phyloP scores from a whole-genome alignment of 1,284 basidiomycete species.

The Apiotrichum porosum region DNA sequence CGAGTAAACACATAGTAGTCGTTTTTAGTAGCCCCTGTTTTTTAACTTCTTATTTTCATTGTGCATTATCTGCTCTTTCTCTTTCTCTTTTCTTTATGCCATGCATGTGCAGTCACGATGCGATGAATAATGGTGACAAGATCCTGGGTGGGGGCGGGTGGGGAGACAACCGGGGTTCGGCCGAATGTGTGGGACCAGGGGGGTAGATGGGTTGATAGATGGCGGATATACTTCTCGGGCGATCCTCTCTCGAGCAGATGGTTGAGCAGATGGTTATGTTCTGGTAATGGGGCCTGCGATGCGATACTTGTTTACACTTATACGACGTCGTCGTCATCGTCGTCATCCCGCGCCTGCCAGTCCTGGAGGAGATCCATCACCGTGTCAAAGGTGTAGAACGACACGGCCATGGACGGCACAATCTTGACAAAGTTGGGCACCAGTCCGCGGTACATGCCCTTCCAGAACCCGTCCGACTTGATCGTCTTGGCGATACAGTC shows the following conservation, averaged over 20 bases:
- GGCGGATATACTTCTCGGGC: too few relatives aligned
- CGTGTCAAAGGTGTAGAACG: slow-evolving; percentile 52
- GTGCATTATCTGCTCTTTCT: too few relatives aligned
- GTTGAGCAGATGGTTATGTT: too few relatives aligned
- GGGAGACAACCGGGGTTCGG: too few relatives aligned
- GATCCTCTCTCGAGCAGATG: too few relatives aligned
- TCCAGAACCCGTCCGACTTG: slow-evolving; percentile 62
- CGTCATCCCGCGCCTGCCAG: slow-evolving; percentile 4
- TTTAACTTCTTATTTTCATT: too few relatives aligned
- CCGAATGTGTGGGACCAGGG: too few relatives aligned
- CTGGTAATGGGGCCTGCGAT: neutral
- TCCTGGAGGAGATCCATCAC: slow-evolving; percentile 40
- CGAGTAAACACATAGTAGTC: too few relatives aligned
- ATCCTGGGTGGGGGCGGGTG: too few relatives aligned
- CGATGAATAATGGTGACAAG: slow-evolving; percentile 1
- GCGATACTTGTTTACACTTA: neutral
- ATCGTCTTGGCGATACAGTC: slow-evolving; percentile 70
- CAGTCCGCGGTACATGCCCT: slow-evolving; percentile 61
- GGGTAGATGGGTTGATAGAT: too few relatives aligned
- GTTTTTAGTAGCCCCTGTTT: too few relatives aligned
- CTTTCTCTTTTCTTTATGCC: neutral
- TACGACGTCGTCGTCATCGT: slow-evolving; percentile 14
- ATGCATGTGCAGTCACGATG: slow-evolving; percentile 1
- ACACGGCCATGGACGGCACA: slow-evolving; percentile 84
- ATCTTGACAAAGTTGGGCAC: slow-evolving; percentile 86